phyloP scores from a whole-genome alignment of 1,139 yeast species.

The Meyerozyma carpophila region DNA sequence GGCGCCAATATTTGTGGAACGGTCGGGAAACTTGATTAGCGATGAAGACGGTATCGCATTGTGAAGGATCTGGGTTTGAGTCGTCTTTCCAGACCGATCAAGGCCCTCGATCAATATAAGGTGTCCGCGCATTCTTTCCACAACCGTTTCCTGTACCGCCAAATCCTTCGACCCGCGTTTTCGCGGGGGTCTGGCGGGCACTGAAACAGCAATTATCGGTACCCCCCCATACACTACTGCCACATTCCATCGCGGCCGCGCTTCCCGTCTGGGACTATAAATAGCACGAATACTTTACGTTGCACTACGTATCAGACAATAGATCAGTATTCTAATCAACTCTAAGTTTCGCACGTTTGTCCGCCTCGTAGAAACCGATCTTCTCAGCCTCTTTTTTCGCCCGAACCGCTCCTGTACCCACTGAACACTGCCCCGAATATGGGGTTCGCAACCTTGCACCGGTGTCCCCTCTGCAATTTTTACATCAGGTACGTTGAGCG shows the following conservation, averaged over 20 bases:
- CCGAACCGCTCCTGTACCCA: not conserved
- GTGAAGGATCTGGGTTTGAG: slow-evolving; percentile 59
- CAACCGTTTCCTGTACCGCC: not conserved
- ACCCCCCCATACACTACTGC: not conserved
- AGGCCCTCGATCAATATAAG: slow-evolving; percentile 86
- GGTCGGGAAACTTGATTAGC: slow-evolving; percentile 77
- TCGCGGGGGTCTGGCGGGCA: not conserved
- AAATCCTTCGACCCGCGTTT: not conserved
- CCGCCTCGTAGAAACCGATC: not conserved
- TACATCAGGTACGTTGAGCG: not conserved
- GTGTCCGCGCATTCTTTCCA: slow-evolving; percentile 46
- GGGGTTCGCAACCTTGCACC: slow-evolving; percentile 1
- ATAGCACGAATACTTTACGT: too few species aligned
- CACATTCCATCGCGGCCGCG: not conserved
- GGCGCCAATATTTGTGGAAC: slow-evolving; percentile 76
- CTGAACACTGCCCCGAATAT: not conserved
- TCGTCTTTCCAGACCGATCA: slow-evolving; percentile 92
- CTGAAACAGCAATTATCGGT: not conserved
- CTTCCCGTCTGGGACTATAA: not conserved
- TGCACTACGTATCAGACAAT: too few species aligned
- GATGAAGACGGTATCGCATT: slow-evolving; percentile 21
- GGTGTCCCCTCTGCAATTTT: not conserved
- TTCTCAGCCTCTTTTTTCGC: not conserved
- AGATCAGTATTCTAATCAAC: too few species aligned
- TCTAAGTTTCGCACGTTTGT: not conserved